A percentile compares a stretch with the other conserved stretches of the same genome.
These are phyloP conservation scores for Hypoxylon rickii DNA, from an alignment of 495 filamentous ascomycete genomes.

Conservation along the genomic window DNA sequence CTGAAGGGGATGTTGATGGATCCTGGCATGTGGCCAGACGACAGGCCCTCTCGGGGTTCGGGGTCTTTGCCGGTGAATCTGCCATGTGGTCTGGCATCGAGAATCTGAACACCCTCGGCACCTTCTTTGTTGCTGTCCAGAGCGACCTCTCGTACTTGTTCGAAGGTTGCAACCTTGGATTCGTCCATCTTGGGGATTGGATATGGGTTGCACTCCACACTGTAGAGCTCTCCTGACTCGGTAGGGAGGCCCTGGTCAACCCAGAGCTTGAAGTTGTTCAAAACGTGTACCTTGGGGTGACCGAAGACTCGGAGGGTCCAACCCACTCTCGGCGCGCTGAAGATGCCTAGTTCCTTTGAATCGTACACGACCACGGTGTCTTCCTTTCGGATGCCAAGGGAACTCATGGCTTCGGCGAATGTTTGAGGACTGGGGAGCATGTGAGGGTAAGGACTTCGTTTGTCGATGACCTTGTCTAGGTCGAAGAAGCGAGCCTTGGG, in stretches of 20 bases:
- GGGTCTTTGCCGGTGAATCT: constrained; percentile 83
- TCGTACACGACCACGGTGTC: constrained; percentile 95
- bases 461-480: constrained; percentile 86
- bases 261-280: constrained; percentile 95
- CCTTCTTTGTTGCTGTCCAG: constrained; percentile 78
- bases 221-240: constrained; percentile 74
- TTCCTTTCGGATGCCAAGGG: constrained; percentile 80
- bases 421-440: constrained; percentile 85
- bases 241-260: constrained; percentile 77
- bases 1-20: constrained; percentile 82
- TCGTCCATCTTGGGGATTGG: constrained; percentile 57
- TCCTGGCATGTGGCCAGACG: constrained; percentile 89
- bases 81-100: constrained; percentile 83
- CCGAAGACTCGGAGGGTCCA: constrained; percentile 94
- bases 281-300: constrained; percentile 83
- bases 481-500: constrained; percentile 95
- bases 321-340: constrained; percentile 87
- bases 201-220: constrained; percentile 60
- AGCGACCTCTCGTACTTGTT: constrained; percentile 77
- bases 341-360: constrained; percentile 83
- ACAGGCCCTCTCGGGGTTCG: constrained; percentile 84
- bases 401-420: constrained; percentile 86
- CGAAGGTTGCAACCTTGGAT: constrained; percentile 62
- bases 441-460: constrained; percentile 86
- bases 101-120: constrained; percentile 77